Evolutionary conservation across 75 land plant genomes (phyloP).

Genomic region (Ceratopteris richardii): DNA sequence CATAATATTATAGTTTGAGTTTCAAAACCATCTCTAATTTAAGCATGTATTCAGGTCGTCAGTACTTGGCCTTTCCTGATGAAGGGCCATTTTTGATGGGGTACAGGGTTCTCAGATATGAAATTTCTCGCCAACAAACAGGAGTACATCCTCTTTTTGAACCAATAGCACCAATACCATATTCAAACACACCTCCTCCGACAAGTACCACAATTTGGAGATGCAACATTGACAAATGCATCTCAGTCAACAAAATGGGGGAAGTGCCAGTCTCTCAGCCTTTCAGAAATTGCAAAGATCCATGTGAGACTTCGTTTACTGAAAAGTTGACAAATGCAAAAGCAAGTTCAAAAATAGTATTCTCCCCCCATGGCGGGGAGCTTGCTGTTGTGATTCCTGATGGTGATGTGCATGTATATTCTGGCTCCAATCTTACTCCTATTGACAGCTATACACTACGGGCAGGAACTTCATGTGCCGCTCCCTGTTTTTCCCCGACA

Average conservation of each 20-base stretch:
- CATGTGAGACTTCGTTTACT: neutral
- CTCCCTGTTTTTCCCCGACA: slow-evolving; percentile 90
- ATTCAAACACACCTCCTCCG: slow-evolving; percentile 61
- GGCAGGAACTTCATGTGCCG: slow-evolving; percentile 66
- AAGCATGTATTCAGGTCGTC: too few relatives aligned
- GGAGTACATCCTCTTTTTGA: slow-evolving; percentile 91
- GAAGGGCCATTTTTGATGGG: slow-evolving; percentile 48
- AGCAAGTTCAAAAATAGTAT: slow-evolving; percentile 63
- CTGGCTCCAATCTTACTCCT: slow-evolving; percentile 62
- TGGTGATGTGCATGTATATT: slow-evolving; percentile 82
- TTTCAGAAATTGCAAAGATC: neutral
- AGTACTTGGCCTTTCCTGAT: too few relatives aligned
- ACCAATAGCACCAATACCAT: slow-evolving; percentile 43
- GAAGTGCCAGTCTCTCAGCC: neutral
- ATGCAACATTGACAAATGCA: slow-evolving; percentile 61
- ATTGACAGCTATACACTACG: slow-evolving; percentile 68
- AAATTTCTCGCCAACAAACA: slow-evolving; percentile 75
- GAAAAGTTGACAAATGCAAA: slow-evolving; percentile 54
- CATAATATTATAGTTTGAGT: too few relatives aligned
- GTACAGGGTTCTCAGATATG: slow-evolving; percentile 95
- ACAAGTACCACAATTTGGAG: slow-evolving; percentile 79
- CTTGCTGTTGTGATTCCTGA: slow-evolving; percentile 68
- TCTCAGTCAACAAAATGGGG: slow-evolving; percentile 17
- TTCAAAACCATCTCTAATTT: too few relatives aligned
- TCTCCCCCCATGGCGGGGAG: slow-evolving; percentile 92